Conservation (phyloP, 2,329 filamentous ascomycete genomes). For the Trichoderma atrobrunneum region DNA sequence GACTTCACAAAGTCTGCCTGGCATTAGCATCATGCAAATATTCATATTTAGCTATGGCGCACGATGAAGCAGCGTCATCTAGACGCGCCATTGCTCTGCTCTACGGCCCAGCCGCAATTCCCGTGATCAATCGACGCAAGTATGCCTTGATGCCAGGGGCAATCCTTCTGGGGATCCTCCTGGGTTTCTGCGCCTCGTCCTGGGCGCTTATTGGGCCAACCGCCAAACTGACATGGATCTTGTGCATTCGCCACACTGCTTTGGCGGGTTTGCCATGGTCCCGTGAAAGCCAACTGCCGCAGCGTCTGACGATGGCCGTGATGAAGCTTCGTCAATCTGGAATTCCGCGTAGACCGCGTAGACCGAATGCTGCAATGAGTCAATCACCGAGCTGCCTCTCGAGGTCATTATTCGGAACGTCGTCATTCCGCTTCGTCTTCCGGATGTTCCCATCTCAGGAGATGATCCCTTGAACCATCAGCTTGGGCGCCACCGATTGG, state of each 20-base stretch:
- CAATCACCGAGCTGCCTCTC: neutral
- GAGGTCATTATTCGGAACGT: neutral
- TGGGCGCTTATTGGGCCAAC: slow-evolving; percentile 19
- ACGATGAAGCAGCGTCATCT: slow-evolving; percentile 11
- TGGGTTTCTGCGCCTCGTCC: slow-evolving; percentile 14
- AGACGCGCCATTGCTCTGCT: neutral
- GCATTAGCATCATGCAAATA: neutral
- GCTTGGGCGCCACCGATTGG: neutral
- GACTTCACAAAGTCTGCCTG: slow-evolving; percentile 9
- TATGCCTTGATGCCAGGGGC: slow-evolving; percentile 18
- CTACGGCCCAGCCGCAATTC: slow-evolving; percentile 3
- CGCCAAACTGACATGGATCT: slow-evolving; percentile 7
- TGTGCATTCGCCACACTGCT: slow-evolving; percentile 10
- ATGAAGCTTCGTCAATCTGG: neutral
- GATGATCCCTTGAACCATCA: neutral
- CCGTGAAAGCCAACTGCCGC: slow-evolving; percentile 6
- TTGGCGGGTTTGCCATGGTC: neutral
- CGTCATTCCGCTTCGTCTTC: neutral
- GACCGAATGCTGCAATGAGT: neutral
- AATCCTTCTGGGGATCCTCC: slow-evolving; percentile 18
- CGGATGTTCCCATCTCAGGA: neutral
- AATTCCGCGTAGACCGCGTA: neutral
- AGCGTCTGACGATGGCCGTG: neutral
- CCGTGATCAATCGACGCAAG: slow-evolving; percentile 6
- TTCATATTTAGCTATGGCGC: slow-evolving; percentile 8